Conservation (phyloP, 2,329 filamentous ascomycete species). For the Alternaria gaisen region DNA sequence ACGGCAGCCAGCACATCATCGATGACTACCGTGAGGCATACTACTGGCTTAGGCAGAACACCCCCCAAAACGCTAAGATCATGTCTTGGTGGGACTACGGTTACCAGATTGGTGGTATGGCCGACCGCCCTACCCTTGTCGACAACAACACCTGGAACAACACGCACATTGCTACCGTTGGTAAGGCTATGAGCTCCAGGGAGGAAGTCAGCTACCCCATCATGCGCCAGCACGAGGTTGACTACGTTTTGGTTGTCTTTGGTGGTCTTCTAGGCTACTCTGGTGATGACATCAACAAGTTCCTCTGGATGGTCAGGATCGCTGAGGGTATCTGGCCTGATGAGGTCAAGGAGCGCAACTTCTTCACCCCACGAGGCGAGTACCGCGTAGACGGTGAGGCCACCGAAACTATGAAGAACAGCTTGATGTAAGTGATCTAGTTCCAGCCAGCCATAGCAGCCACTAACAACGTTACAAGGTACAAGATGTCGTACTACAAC, state of each 20-base stretch:
- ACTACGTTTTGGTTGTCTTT: constrained; percentile 98
- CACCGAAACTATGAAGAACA: constrained; percentile 98
- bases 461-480: constrained; percentile 67
- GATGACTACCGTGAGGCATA: constrained; percentile 99
- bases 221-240: constrained; percentile 97
- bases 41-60: constrained; percentile 99
- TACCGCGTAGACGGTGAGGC: constrained; percentile 94
- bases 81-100: constrained; percentile 99
- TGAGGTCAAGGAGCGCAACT: constrained; percentile 95
- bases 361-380: constrained; percentile 92
- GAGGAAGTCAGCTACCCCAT: constrained; percentile 99
- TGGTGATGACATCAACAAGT: constrained; percentile 99
- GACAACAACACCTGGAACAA: constrained; percentile 99
- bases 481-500: constrained; percentile 99
- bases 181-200: constrained; percentile 96
- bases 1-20: constrained; percentile 97
- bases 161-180: constrained; percentile 98
- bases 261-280: constrained; percentile 96
- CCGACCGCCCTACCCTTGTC: constrained; percentile 92
- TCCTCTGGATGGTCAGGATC: constrained; percentile 99
- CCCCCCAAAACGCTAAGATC: constrained; percentile 91
- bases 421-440: constrained; percentile 80
- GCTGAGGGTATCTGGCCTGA: constrained; percentile 99
- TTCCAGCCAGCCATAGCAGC: not conserved
- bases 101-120: constrained; percentile 99